phyloP scores from a whole-genome alignment of 192 early-diverging fungal genomes.

The Coemansia sp. region DNA sequence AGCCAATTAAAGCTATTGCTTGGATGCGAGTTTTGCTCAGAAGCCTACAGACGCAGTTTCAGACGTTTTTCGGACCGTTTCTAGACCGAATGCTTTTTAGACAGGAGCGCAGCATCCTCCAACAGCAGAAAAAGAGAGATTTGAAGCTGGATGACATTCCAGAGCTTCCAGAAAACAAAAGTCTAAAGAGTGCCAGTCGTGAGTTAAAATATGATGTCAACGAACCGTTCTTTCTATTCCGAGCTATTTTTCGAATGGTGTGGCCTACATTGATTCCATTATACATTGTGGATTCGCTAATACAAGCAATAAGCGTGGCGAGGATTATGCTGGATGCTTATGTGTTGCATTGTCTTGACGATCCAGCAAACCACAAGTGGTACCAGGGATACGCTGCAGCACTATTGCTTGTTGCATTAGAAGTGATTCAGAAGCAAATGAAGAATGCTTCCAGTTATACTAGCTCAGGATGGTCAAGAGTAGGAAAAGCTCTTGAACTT shows the following conservation, averaged over 20 bases:
- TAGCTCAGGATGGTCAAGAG: constrained; percentile 1
- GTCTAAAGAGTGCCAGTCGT: not conserved
- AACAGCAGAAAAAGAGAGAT: constrained; percentile 2
- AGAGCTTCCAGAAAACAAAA: constrained; percentile 1
- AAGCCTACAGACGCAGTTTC: not conserved
- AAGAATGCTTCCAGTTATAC: not conserved
- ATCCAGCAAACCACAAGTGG: constrained; percentile 9
- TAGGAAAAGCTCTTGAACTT: constrained; percentile 15
- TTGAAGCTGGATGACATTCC: constrained; percentile 23
- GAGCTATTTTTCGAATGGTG: constrained; percentile 28
- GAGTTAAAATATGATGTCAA: constrained; percentile 31
- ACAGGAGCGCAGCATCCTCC: constrained; percentile 16
- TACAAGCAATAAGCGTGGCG: constrained; percentile 6
- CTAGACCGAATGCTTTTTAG: constrained; percentile 1
- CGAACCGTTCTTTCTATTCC: constrained; percentile 33
- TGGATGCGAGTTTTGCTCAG: not conserved
- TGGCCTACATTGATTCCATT: constrained; percentile 35
- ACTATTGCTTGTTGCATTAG: constrained; percentile 4
- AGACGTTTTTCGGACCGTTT: not conserved
- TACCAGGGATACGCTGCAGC: constrained; percentile 19
- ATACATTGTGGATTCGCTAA: constrained; percentile 15
- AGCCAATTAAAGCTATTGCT: not conserved
- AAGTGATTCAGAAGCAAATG: not conserved
- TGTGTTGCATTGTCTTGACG: constrained; percentile 24
- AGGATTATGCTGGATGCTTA: constrained; percentile 5